phyloP scores from a whole-genome alignment of 345 rosid species.

The Capsella bursapastoris region DNA sequence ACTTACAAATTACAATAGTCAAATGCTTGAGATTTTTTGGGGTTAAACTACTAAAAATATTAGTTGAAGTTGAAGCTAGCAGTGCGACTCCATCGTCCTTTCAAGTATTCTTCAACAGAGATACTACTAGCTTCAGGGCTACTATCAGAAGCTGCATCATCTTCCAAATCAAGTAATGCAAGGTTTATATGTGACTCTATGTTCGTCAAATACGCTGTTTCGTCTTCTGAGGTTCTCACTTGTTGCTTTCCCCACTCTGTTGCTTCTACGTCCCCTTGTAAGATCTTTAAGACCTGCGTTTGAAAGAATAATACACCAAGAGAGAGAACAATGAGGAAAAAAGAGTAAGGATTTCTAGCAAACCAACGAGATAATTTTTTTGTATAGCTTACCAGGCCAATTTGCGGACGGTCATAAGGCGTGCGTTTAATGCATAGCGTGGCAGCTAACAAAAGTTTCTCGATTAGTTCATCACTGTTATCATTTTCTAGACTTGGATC shows the following conservation, averaged over 20 bases:
- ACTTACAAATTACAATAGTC: constrained; percentile 14
- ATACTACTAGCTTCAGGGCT: constrained; percentile 60
- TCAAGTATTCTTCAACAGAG: constrained; percentile 74
- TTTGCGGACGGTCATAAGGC: constrained; percentile 69
- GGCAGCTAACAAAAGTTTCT: constrained; percentile 84
- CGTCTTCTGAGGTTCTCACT: constrained; percentile 61
- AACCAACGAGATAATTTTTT: background rate
- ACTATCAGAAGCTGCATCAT: constrained; percentile 65
- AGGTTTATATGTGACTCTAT: constrained; percentile 85
- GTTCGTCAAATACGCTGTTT: constrained; percentile 53
- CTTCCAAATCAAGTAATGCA: constrained; percentile 79
- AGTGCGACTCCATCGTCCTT: constrained; percentile 80
- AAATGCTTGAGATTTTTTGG: background rate
- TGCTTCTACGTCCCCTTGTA: constrained; percentile 79
- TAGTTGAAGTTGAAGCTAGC: constrained; percentile 65
- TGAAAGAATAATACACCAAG: background rate
- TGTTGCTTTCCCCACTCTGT: constrained; percentile 67
- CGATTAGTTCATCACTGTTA: constrained; percentile 53
- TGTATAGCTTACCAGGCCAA: constrained; percentile 56
- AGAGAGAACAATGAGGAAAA: constrained; percentile 6
- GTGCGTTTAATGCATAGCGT: constrained; percentile 73
- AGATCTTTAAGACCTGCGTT: constrained; percentile 77
- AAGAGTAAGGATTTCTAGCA: constrained; percentile 1
- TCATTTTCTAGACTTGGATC: constrained; percentile 63
- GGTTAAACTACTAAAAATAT: constrained; percentile 36